A percentile compares a stretch with the other conserved stretches of the same genome.
These are phyloP conservation scores for Pelargonium cotyledonis DNA, from an alignment of 441 rosid genomes.

Conservation along the genomic window DNA sequence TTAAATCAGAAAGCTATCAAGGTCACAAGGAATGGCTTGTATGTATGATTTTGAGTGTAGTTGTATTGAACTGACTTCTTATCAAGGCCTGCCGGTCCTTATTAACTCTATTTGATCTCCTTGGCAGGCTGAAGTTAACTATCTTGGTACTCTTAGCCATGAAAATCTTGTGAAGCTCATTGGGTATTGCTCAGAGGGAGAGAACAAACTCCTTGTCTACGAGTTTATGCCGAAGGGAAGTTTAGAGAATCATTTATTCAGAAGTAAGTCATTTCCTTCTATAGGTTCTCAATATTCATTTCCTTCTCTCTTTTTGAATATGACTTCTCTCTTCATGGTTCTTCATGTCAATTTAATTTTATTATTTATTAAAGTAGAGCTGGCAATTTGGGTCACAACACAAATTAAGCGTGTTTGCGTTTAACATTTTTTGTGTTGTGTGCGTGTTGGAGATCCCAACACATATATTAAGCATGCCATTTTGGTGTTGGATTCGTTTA, in stretches of 20 bases:
- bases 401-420: too few relatives aligned
- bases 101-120: slow-evolving; percentile 12
- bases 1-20: slow-evolving; percentile 39
- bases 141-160: slow-evolving; percentile 50
- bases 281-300: background rate
- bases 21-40: slow-evolving; percentile 76
- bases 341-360: too few relatives aligned
- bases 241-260: slow-evolving; percentile 59
- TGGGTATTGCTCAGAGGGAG: slow-evolving; percentile 45
- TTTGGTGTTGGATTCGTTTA: too few relatives aligned
- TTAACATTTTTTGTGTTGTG: too few relatives aligned
- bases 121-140: slow-evolving; percentile 45
- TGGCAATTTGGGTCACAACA: too few relatives aligned
- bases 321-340: background rate
- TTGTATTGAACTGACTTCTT: background rate
- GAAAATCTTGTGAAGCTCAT: slow-evolving; percentile 57
- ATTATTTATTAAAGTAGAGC: too few relatives aligned
- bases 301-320: background rate
- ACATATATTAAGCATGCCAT: too few relatives aligned
- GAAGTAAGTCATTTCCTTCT: slow-evolving; percentile 30
- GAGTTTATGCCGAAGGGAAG: slow-evolving; percentile 58
- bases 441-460: too few relatives aligned
- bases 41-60: slow-evolving; percentile 16
- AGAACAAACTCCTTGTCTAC: slow-evolving; percentile 47
- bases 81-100: background rate